These are phyloP conservation scores for Reticulascus tulasneorum DNA, from an alignment of 2,329 filamentous ascomycete genomes.

Conservation along the genomic window DNA sequence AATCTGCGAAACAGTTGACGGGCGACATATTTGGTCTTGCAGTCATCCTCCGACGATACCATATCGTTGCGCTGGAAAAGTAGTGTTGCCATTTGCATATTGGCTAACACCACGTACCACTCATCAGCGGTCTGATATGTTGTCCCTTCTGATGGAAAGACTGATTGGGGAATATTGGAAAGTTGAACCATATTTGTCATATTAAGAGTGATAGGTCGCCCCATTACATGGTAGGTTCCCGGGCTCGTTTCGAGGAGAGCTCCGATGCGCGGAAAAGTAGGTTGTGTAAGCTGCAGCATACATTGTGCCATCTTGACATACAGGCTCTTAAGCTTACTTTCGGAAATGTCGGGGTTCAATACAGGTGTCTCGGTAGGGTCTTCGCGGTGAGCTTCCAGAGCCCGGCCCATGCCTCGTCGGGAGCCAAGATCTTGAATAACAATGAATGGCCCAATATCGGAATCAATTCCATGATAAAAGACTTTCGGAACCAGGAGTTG, in stretches of 20 bases:
- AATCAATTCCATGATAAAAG: slow-evolving; percentile 17
- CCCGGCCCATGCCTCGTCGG: slow-evolving; percentile 15
- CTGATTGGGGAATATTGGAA: slow-evolving; percentile 8
- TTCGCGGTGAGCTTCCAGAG: slow-evolving; percentile 14
- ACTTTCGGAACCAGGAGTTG: slow-evolving; percentile 20
- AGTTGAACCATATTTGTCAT: slow-evolving; percentile 30
- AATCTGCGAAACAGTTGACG: slow-evolving; percentile 1
- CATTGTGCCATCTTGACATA: slow-evolving; percentile 28
- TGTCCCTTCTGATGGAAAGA: slow-evolving; percentile 10
- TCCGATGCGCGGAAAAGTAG: slow-evolving; percentile 30
- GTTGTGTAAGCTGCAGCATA: slow-evolving; percentile 29
- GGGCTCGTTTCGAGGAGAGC: slow-evolving; percentile 21
- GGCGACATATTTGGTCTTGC: slow-evolving; percentile 2
- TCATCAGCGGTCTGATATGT: slow-evolving; percentile 19
- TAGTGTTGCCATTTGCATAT: slow-evolving; percentile 30
- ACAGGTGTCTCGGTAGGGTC: slow-evolving; percentile 17
- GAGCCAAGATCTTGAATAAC: slow-evolving; percentile 17
- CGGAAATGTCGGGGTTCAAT: slow-evolving; percentile 9
- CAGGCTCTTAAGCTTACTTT: neutral
- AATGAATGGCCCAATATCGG: slow-evolving; percentile 18
- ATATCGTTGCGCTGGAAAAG: slow-evolving; percentile 29
- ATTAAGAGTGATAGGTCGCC: slow-evolving; percentile 27
- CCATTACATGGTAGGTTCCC: slow-evolving; percentile 17
- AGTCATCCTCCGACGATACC: slow-evolving; percentile 25
- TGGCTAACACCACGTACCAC: slow-evolving; percentile 30